Conservation (phyloP, 1,284 basidiomycete species). For the Irpex rosettiformis region DNA sequence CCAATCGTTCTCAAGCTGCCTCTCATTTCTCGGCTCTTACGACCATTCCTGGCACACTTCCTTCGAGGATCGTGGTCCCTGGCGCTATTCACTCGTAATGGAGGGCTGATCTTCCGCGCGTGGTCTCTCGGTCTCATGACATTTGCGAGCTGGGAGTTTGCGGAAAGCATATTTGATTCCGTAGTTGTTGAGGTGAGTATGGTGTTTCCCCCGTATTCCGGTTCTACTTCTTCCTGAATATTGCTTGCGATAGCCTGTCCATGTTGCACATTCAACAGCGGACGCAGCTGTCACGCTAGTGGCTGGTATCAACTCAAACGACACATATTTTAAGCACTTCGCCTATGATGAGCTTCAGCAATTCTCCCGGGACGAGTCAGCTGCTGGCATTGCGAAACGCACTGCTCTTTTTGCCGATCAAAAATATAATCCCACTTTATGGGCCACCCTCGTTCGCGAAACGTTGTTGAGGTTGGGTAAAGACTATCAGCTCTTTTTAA, state of each 20-base stretch:
- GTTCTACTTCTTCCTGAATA: background rate
- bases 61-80: conserved; percentile 54
- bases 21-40: conserved; percentile 43
- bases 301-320: conserved; percentile 52
- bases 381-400: conserved; percentile 39
- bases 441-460: conserved; percentile 57
- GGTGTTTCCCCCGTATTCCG: background rate
- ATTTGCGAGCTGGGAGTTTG: conserved; percentile 55
- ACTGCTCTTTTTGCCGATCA: conserved; percentile 67
- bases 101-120: conserved; percentile 41
- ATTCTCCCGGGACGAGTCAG: conserved; percentile 39
- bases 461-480: conserved; percentile 57
- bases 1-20: conserved; percentile 54
- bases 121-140: conserved; percentile 50
- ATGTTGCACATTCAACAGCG: conserved; percentile 37
- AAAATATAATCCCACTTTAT: conserved; percentile 60
- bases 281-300: conserved; percentile 53
- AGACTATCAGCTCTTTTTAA: conserved; percentile 60
- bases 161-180: conserved; percentile 55
- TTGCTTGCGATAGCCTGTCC: conserved; percentile 35
- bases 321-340: conserved; percentile 50
- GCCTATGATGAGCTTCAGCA: conserved; percentile 53
- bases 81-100: conserved; percentile 42
- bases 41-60: conserved; percentile 62
- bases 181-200: conserved; percentile 42